Evolutionary conservation across 139 green algal species (phyloP).

Genomic region (Haematococcus lacustris): DNA sequence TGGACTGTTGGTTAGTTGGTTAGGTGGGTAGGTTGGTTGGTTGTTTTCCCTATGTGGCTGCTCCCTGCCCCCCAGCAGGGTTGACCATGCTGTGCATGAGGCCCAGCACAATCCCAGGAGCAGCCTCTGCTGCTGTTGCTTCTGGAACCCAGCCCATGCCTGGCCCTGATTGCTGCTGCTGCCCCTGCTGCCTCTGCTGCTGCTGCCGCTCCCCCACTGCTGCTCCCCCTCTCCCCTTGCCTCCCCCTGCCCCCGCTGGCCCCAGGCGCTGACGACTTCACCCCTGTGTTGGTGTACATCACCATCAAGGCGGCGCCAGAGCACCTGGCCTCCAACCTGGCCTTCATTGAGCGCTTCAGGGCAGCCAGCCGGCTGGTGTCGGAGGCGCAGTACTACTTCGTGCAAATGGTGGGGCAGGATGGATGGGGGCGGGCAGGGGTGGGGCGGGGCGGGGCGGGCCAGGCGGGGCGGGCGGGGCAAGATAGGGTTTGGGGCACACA

Average conservation of each 20-base stretch:
- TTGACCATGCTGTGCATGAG: too few relatives aligned
- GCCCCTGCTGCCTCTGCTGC: neutral
- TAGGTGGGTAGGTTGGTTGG: too few relatives aligned
- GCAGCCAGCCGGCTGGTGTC: slow-evolving; percentile 11
- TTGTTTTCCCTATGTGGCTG: neutral
- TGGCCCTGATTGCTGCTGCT: neutral
- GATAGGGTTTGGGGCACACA: too few relatives aligned
- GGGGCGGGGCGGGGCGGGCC: too few relatives aligned
- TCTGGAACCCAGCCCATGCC: neutral
- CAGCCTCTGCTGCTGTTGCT: neutral
- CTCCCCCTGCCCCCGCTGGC: too few relatives aligned
- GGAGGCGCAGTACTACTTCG: slow-evolving; percentile 67
- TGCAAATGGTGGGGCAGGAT: slow-evolving; percentile 50
- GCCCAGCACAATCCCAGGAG: too few relatives aligned
- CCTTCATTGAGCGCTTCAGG: slow-evolving; percentile 42
- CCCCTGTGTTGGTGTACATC: slow-evolving; percentile 87
- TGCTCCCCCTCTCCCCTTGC: too few relatives aligned
- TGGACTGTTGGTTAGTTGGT: too few relatives aligned
- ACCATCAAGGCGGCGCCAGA: slow-evolving; percentile 68
- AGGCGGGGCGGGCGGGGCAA: too few relatives aligned
- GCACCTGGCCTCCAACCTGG: slow-evolving; percentile 51
- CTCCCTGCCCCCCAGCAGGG: neutral
- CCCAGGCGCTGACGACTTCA: slow-evolving; percentile 88
- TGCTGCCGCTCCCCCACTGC: too few relatives aligned
- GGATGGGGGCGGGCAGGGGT: neutral